Conservation (phyloP, 2,329 filamentous ascomycete genomes). For the Pseudocercospora cruenta region DNA sequence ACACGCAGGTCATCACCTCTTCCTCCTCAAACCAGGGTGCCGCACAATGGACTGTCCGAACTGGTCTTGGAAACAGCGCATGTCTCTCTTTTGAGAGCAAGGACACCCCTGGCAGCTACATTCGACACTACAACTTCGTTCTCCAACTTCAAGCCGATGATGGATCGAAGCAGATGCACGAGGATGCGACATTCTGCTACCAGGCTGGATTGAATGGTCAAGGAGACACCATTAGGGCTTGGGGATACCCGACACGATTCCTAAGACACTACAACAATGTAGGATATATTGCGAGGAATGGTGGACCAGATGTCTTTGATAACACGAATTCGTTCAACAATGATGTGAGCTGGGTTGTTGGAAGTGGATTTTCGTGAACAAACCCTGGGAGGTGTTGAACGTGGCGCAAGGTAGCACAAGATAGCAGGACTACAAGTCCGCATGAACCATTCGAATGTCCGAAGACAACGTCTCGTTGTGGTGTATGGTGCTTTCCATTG, state of each 20-base stretch:
- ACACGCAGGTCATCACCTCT: conserved; percentile 59
- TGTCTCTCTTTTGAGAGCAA: conserved; percentile 66
- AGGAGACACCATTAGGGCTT: conserved; percentile 59
- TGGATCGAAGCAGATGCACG: conserved; percentile 58
- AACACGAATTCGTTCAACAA: conserved; percentile 53
- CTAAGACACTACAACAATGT: conserved; percentile 58
- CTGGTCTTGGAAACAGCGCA: conserved; percentile 58
- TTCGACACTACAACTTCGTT: conserved; percentile 60
- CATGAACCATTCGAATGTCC: too few relatives aligned
- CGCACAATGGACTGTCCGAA: conserved; percentile 58
- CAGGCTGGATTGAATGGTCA: conserved; percentile 56
- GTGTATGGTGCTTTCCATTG: too few relatives aligned
- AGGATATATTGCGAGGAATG: conserved; percentile 57
- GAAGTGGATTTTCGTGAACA: conserved; percentile 49
- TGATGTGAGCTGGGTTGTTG: conserved; percentile 58
- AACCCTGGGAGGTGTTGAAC: not conserved
- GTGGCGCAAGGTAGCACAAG: not conserved
- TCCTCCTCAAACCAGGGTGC: conserved; percentile 57
- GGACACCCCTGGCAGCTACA: conserved; percentile 61
- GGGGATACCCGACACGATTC: conserved; percentile 64
- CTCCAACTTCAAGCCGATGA: conserved; percentile 58
- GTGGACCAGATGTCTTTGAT: conserved; percentile 61
- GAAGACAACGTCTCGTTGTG: too few relatives aligned
- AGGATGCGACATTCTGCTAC: conserved; percentile 67
- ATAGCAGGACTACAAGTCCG: not conserved